Evolutionary conservation across 2,329 filamentous ascomycete genomes (phyloP).

Genomic region (Pseudogymnoascus sp.): DNA sequence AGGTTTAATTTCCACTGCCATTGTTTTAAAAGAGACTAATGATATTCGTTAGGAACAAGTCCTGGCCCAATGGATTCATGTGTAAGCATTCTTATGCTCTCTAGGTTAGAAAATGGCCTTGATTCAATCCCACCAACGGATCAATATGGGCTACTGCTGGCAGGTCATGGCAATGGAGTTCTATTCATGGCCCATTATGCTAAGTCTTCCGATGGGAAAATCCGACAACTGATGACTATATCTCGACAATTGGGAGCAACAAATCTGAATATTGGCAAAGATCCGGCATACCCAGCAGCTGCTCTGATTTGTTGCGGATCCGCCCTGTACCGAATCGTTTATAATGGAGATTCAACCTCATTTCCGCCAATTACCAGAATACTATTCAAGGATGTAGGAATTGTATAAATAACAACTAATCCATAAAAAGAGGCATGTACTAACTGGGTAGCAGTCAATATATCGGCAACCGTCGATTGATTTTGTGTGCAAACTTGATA

Average conservation of each 20-base stretch:
- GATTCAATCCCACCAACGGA: neutral
- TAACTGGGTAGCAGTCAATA: neutral
- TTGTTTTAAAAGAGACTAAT: neutral
- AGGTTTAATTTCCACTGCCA: neutral
- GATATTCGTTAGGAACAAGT: neutral
- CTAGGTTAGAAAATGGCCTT: neutral
- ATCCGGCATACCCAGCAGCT: constrained; percentile 18
- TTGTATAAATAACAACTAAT: neutral
- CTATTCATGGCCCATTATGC: neutral
- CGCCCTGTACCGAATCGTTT: constrained; percentile 27
- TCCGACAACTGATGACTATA: neutral
- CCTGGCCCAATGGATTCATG: neutral
- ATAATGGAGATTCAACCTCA: neutral
- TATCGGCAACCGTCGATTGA: neutral
- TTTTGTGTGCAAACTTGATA: neutral
- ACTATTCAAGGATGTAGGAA: neutral
- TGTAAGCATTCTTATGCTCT: neutral
- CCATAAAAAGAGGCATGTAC: neutral
- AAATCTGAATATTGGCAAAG: constrained; percentile 19
- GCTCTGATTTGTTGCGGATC: constrained; percentile 42
- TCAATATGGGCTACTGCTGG: constrained; percentile 4
- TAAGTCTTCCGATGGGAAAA: constrained; percentile 4
- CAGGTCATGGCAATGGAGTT: constrained; percentile 7
- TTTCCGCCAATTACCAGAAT: constrained; percentile 2
- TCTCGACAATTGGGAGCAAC: constrained; percentile 19